Conservation (phyloP, 2,329 filamentous ascomycete genomes). For the Hypoxylon sp. region DNA sequence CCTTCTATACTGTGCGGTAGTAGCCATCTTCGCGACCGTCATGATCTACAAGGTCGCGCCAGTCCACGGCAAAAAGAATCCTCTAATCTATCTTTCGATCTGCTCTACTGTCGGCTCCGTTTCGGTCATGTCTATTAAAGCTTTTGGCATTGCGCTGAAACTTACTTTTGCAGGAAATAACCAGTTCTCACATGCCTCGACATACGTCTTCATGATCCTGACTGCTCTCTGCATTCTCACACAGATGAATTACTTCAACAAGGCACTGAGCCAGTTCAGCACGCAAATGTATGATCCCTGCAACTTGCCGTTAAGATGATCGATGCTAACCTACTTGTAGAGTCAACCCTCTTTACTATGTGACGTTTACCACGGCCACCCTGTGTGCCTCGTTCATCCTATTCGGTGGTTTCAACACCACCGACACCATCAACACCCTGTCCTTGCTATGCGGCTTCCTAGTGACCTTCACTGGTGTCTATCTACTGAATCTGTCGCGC, state of each 20-base stretch:
- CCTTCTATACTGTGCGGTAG: conserved; percentile 83
- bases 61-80: conserved; percentile 92
- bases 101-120: conserved; percentile 97
- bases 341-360: conserved; percentile 96
- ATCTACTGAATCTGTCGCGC: conserved; percentile 94
- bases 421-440: conserved; percentile 89
- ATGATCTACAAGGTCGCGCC: conserved; percentile 98
- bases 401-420: conserved; percentile 96
- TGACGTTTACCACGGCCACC: conserved; percentile 95
- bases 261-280: conserved; percentile 94
- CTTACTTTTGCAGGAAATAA: conserved; percentile 93
- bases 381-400: conserved; percentile 96
- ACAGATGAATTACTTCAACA: conserved; percentile 99
- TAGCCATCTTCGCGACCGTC: conserved; percentile 84
- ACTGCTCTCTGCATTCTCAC: conserved; percentile 94
- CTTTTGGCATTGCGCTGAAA: conserved; percentile 97
- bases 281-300: conserved; percentile 84
- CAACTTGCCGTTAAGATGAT: not conserved
- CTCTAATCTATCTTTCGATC: conserved; percentile 95
- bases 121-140: conserved; percentile 99
- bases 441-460: conserved; percentile 94
- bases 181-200: conserved; percentile 94
- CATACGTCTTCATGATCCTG: conserved; percentile 97
- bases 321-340: conserved; percentile 61
- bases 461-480: conserved; percentile 94